Evolutionary conservation across 768 basidiomycete genomes (phyloP), one percentile per base, ranked within the genome.

Genomic region (Mycena galopus): DNA sequence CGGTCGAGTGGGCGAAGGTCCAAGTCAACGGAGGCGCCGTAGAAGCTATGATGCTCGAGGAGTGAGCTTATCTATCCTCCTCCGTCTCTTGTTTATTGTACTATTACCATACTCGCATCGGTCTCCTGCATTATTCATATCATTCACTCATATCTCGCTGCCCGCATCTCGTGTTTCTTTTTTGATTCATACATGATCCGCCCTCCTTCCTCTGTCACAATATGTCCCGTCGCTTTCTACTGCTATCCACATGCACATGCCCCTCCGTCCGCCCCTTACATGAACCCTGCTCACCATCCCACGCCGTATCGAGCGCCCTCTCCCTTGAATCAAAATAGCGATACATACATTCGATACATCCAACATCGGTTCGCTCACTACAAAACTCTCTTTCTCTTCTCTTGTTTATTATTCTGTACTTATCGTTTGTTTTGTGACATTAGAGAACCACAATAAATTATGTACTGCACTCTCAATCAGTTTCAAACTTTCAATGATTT

Each of bases 1-100:
- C 94, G 51, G 87, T 93, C 78, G 88, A 93, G 67, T 94, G 92
- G 92, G 92, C 93, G 53, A 89, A 85, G 76, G 82, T 80, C 47
- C 86, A 90, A 79, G 75, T 84, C 76, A 80, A 78, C 62, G 84
- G 78, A 67, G 82, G 82, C 57, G 76, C 77, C 53, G 77, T 81
- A 32, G 87, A 87, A 76, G 81, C 80, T 57, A 88, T 88, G 87
- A 81, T 85, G 71, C 81, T 88, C 70, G 83, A 84, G 75, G 84
- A 84, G 77, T 87, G 76, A 83, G 76, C 73, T 64, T 66, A 50
- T 73, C 67, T 30, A 53, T 73, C n/a, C 66, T n/a, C 53, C 44
- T 73, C 64, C 59, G 65, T 68, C 67, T 70, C 65, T 65, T 70
- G 42, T 69, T 56, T 67, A 60, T 27, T 66, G 68, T 61, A 72